phyloP scores from a whole-genome alignment of 2,329 filamentous ascomycete species.

The Corinectria fuckeliana region DNA sequence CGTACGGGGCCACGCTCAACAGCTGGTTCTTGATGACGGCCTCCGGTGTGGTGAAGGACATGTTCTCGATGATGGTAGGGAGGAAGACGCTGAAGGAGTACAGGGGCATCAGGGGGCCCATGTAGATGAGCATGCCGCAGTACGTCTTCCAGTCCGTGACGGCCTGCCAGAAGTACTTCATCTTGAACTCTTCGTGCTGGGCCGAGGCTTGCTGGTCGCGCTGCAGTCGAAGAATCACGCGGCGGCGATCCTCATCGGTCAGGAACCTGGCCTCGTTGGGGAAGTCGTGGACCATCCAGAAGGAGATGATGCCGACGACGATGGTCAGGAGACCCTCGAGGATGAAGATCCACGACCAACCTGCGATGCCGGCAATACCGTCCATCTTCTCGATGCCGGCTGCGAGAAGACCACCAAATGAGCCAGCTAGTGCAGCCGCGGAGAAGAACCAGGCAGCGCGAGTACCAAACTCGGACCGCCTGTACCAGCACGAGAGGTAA shows the following conservation, averaged over 20 bases:
- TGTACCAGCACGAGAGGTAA: slow-evolving; percentile 86
- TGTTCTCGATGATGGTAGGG: slow-evolving; percentile 74
- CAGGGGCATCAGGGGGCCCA: slow-evolving; percentile 74
- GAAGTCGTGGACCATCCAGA: slow-evolving; percentile 84
- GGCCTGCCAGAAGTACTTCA: slow-evolving; percentile 73
- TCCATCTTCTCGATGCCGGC: slow-evolving; percentile 75
- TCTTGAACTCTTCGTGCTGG: slow-evolving; percentile 76
- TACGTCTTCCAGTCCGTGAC: slow-evolving; percentile 88
- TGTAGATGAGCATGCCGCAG: slow-evolving; percentile 76
- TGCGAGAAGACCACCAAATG: slow-evolving; percentile 76
- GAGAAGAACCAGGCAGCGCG: slow-evolving; percentile 85
- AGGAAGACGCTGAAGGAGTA: slow-evolving; percentile 82
- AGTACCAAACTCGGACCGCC: slow-evolving; percentile 78
- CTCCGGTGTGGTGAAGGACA: slow-evolving; percentile 49
- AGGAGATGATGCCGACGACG: slow-evolving; percentile 69
- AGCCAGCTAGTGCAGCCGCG: slow-evolving; percentile 79
- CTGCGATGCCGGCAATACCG: slow-evolving; percentile 61
- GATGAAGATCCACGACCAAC: slow-evolving; percentile 73
- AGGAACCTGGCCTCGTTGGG: slow-evolving; percentile 79
- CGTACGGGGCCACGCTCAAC: slow-evolving; percentile 55
- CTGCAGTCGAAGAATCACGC: slow-evolving; percentile 74
- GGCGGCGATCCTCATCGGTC: slow-evolving; percentile 69
- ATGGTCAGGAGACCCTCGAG: slow-evolving; percentile 75
- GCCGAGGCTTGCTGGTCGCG: slow-evolving; percentile 77
- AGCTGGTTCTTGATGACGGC: slow-evolving; percentile 48